phyloP scores from a whole-genome alignment of 1,284 basidiomycete species.

The Ganoderma leucocontextum region DNA sequence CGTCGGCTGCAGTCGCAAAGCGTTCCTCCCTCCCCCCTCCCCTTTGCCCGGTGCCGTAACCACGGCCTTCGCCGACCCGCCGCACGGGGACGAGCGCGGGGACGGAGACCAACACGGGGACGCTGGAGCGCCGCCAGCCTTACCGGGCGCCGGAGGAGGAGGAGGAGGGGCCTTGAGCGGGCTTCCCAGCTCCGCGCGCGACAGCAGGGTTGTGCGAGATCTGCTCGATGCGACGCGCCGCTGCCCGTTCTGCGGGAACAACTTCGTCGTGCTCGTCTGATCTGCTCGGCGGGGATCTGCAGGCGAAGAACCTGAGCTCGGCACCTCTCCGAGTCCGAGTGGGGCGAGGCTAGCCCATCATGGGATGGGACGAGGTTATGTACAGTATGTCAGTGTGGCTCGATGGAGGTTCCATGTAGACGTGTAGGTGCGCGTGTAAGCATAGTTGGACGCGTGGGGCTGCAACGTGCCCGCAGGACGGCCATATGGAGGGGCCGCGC shows the following conservation, averaged over 20 bases:
- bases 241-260: constrained; percentile 75
- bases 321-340: background rate
- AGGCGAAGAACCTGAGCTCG: constrained; percentile 1
- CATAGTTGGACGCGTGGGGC: constrained; percentile 18
- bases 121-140: background rate
- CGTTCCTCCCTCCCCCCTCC: constrained; percentile 60
- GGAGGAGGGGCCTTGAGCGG: constrained; percentile 40
- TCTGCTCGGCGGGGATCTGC: constrained; percentile 19
- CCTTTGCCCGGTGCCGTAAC: constrained; percentile 16
- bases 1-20: constrained; percentile 74
- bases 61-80: constrained; percentile 7
- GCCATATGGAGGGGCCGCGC: constrained; percentile 14
- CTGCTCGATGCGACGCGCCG: constrained; percentile 68
- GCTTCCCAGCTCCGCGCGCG: constrained; percentile 52
- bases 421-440: constrained; percentile 26
- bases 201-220: constrained; percentile 71
- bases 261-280: constrained; percentile 59
- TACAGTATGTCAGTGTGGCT: background rate
- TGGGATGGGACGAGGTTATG: background rate
- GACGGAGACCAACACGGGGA: constrained; percentile 12
- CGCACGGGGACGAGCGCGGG: background rate
- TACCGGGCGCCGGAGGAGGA: constrained; percentile 5
- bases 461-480: constrained; percentile 17
- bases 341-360: background rate
- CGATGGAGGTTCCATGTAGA: constrained; percentile 14